Base-by-base conservation (phyloP, 2,329 filamentous ascomycete species). In the Ceratocystis huliohia region DNA sequence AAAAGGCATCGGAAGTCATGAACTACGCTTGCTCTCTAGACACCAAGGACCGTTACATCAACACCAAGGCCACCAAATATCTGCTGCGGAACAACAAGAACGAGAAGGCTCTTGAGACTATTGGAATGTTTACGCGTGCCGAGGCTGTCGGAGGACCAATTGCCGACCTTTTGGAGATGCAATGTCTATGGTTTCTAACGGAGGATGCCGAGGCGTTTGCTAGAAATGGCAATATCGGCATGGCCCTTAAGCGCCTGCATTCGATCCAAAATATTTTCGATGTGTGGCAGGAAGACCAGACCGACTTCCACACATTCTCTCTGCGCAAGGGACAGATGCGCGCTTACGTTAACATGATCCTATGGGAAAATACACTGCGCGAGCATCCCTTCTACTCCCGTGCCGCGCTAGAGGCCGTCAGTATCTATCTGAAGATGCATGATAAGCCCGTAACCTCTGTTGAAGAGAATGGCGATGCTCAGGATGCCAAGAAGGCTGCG, bases 271-370 rank as follows among this genome's bases (percentile, higher is more conserved):
- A 89, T 76, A 95, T 99, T 70, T 99, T 99, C 72, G 93, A 97
- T 70, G 86, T 91, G 22, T 99, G 94, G 94, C 88, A 96, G 74
- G 95, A 99, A 74, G 94, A 99, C 72, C 94, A 99, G 73, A 96
- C 97, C 72, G 94, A 99, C 75, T 99, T 99, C 80, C 95, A 99
- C 80, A 91, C 86, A 74, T 99, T 99, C 76, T 96, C 91, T 22
- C 80, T 99, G n/a, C 83, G 94, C 22, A 99, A 97, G 76, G 95
- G 95, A 15, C 93, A 96, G 80, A 90, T 97, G 68, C 83, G 93
- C 66, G 89, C 94, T 1, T 99, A 99, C 74, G 80, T 99, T 50
- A 92, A 96, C 71, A 96, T 99, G 91, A 82, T 99, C 61, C 85
- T 88, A 71, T 99, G 94, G 95, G 93, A 97, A 74, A 92, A 99